Conservation (phyloP, 768 basidiomycete species). For the Hericium coralloides region DNA sequence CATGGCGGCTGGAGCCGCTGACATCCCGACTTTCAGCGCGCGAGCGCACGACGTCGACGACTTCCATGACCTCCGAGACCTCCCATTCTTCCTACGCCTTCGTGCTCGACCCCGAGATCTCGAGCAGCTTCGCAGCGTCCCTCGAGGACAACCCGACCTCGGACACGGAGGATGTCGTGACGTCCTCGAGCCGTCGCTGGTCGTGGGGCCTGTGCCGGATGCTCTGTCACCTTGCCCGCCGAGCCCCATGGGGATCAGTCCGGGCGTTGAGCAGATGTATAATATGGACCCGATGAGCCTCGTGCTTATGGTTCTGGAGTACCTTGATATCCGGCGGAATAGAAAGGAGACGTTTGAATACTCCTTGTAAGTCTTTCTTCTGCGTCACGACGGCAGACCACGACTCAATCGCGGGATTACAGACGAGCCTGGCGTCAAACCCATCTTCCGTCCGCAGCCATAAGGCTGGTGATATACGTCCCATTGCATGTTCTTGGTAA, state of each 20-base stretch:
- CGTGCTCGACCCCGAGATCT: conserved; percentile 68
- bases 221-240: conserved; percentile 43
- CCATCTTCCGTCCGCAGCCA: conserved; percentile 64
- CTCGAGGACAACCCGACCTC: conserved; percentile 67
- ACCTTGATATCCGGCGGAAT: conserved; percentile 66
- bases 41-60: conserved; percentile 67
- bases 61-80: conserved; percentile 51
- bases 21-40: conserved; percentile 43
- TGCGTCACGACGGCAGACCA: not conserved
- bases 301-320: conserved; percentile 59
- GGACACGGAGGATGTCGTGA: conserved; percentile 55
- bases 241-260: conserved; percentile 44
- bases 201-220: conserved; percentile 66
- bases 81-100: conserved; percentile 77
- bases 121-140: conserved; percentile 78
- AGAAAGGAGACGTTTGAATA: conserved; percentile 75
- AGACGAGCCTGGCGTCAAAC: conserved; percentile 82
- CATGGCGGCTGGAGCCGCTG: conserved; percentile 78
- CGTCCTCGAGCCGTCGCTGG: conserved; percentile 62
- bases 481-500: conserved; percentile 37
- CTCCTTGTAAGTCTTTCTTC: conserved; percentile 48
- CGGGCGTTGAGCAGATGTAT: conserved; percentile 49
- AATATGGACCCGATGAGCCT: conserved; percentile 86
- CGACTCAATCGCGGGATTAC: not conserved
- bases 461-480: conserved; percentile 70